Base-by-base conservation (phyloP, 1,284 basidiomycete genomes). In the Ganoderma sinense region DNA sequence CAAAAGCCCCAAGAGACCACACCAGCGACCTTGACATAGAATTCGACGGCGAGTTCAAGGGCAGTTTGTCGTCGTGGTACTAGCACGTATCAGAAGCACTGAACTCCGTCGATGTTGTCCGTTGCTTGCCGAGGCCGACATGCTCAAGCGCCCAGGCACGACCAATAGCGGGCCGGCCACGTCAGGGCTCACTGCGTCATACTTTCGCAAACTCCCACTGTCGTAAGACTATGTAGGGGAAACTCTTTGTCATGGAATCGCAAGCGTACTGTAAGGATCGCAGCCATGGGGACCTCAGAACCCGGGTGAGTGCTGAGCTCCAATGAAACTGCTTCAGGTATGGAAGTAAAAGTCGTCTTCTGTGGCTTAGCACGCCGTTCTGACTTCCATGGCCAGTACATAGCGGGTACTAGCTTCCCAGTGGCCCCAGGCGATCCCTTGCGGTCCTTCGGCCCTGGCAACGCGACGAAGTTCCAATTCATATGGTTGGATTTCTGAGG, bases 191-290 rank as follows among this genome's bases (percentile, higher is more conserved):
- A 7, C 53, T 29, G 31, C 53, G 31, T 56, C 53, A 56, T 56
- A 18, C 31, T 56, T 31, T 33, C 53, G 53, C 53, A 56, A 56
- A 56, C 53, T 56, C 53, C 48, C 48, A 55, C 23, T 51, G 48
- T 16, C 53, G 18, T 56, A 33, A 33, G 53, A 56, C 45, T n/a
- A n/a, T n/a, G n/a, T n/a, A n/a, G n/a, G n/a, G 13, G 51, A 11
- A n/a, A 11, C 4, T 23, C 0, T 55, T 23, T 11, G 45, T 11
- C 45, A 23, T n/a, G 45, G 18, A 48, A 11, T 18, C 10, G 7
- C 53, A 13, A 55, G 26, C 26, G 0, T 33, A 20, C 31, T 33
- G 53, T 31, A 1, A 56, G 29, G 31, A 29, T 0, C 16, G 29
- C 53, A 51, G 14, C 48, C 23, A 51, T 51, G 48, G 48, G 13